Conservation (phyloP, 1,139 yeast species). For the Pichia sp. region DNA sequence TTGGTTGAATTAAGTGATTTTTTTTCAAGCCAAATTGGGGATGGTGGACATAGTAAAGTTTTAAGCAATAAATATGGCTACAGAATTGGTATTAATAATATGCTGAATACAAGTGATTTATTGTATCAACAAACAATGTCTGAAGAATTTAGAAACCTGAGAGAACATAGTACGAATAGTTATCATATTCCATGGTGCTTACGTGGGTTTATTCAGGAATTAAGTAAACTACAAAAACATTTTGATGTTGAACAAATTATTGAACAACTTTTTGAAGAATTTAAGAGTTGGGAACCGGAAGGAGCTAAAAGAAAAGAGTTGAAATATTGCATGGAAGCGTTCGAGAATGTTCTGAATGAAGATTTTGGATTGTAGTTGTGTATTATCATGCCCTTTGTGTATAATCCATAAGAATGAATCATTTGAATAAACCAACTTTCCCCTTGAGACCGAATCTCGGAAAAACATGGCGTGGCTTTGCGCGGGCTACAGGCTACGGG, state of each 20-base stretch:
- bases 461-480: background rate
- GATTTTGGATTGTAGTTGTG: conserved; percentile 7
- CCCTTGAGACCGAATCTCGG: background rate
- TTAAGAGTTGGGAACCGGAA: conserved; percentile 38
- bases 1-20: conserved; percentile 45
- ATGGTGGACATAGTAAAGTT: conserved; percentile 47
- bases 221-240: conserved; percentile 41
- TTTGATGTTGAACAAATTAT: conserved; percentile 32
- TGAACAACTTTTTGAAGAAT: conserved; percentile 32
- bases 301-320: conserved; percentile 37
- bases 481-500: background rate
- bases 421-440: background rate
- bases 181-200: conserved; percentile 56
- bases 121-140: conserved; percentile 35
- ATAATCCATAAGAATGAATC: background rate
- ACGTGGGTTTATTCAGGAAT: conserved; percentile 46
- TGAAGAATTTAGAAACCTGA: conserved; percentile 38
- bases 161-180: conserved; percentile 46
- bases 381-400: background rate
- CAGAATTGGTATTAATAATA: conserved; percentile 43
- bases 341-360: conserved; percentile 15
- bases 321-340: conserved; percentile 30
- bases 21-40: conserved; percentile 44
- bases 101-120: conserved; percentile 46
- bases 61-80: conserved; percentile 48